Evolutionary conservation across 1,284 basidiomycete species (phyloP).

Genomic region (Puccinia novopanici): DNA sequence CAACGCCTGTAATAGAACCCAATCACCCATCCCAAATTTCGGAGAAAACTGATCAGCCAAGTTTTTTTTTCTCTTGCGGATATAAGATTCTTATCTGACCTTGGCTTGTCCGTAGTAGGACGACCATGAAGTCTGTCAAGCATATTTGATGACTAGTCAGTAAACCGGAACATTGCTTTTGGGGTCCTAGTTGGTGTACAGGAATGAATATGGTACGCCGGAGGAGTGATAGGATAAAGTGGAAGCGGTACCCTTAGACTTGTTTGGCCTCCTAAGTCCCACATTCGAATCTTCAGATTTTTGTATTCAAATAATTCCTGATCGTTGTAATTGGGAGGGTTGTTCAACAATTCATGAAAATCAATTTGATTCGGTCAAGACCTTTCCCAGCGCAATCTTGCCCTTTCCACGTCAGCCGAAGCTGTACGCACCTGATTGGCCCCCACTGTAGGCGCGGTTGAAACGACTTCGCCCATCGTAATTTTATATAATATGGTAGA

Average conservation of each 20-base stretch:
- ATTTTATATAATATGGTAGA: constrained; percentile 63
- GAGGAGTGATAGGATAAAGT: not conserved
- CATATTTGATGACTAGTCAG: constrained; percentile 32
- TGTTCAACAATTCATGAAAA: not conserved
- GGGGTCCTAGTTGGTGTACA: not conserved
- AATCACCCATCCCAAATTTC: not conserved
- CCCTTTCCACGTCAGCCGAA: not conserved
- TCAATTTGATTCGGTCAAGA: not conserved
- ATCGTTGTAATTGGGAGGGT: not conserved
- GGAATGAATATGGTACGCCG: not conserved
- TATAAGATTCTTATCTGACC: constrained; percentile 10
- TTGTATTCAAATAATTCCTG: constrained; percentile 62
- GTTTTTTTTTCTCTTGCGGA: not conserved
- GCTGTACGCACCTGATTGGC: constrained; percentile 58
- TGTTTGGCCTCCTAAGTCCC: constrained; percentile 63
- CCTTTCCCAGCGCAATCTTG: too few species aligned
- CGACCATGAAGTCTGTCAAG: constrained; percentile 45
- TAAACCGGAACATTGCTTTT: not conserved
- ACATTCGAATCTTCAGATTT: constrained; percentile 62
- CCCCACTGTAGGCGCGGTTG: constrained; percentile 63
- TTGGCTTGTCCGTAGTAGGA: constrained; percentile 50
- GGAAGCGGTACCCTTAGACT: constrained; percentile 57
- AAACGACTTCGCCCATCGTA: constrained; percentile 63
- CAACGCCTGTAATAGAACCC: constrained; percentile 58
- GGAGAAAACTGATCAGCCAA: not conserved